These are phyloP conservation scores for Pleurotus tuoliensis DNA, from an alignment of 768 basidiomycete species.

Conservation along the genomic window DNA sequence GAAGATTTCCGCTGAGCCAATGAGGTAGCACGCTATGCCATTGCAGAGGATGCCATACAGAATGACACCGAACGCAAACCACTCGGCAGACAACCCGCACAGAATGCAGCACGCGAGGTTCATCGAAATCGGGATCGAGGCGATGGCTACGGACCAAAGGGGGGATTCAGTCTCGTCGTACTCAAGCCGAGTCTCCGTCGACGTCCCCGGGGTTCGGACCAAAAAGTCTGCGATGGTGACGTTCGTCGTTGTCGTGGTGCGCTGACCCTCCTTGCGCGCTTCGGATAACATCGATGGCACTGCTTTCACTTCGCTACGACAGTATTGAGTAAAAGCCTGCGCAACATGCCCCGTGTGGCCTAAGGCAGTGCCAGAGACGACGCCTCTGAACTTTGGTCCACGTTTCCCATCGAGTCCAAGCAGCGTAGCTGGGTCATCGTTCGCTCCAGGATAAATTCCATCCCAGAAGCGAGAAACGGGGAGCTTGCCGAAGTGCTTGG, in stretches of 20 bases:
- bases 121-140: background rate
- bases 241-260: background rate
- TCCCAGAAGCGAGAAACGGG: conserved; percentile 29
- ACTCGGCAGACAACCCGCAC: conserved; percentile 24
- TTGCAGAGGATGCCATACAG: conserved; percentile 28
- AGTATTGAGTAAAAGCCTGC: conserved; percentile 18
- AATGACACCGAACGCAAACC: conserved; percentile 28
- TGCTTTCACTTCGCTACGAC: conserved; percentile 7
- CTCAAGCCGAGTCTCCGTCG: background rate
- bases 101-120: conserved; percentile 2
- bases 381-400: conserved; percentile 22
- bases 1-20: conserved; percentile 23
- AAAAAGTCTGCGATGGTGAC: conserved; percentile 19
- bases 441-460: conserved; percentile 29
- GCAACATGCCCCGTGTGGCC: conserved; percentile 24
- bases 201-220: background rate
- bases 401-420: conserved; percentile 21
- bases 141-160: background rate
- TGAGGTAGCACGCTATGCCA: conserved; percentile 23
- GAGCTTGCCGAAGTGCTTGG: conserved; percentile 26
- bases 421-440: conserved; percentile 22
- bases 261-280: background rate
- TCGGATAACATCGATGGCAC: background rate
- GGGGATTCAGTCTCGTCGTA: background rate
- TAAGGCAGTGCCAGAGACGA: conserved; percentile 24